phyloP scores from a whole-genome alignment of 176 grass and related monocot species.

The Oryza coarctata region DNA sequence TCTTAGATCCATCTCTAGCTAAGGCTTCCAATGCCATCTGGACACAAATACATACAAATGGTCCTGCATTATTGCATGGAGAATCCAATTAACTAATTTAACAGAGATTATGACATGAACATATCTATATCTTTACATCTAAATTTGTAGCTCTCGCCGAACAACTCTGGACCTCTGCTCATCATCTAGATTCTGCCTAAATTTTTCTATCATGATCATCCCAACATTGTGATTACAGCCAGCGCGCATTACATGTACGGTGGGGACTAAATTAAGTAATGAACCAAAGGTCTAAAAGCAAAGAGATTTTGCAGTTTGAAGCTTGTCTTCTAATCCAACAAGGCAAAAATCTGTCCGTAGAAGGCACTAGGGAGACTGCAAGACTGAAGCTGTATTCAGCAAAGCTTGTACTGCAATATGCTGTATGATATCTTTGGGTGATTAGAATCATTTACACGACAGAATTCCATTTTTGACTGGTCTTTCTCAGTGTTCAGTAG shows the following conservation, averaged over 20 bases:
- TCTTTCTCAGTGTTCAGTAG: not conserved
- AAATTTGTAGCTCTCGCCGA: slow-evolving; percentile 38
- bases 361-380: slow-evolving; percentile 3
- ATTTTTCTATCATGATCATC: slow-evolving; percentile 31
- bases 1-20: slow-evolving; percentile 36
- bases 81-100: slow-evolving; percentile 46
- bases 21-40: slow-evolving; percentile 42
- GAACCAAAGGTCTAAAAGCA: slow-evolving; percentile 8
- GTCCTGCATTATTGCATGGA: slow-evolving; percentile 27
- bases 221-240: slow-evolving; percentile 41
- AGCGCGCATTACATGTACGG: slow-evolving; percentile 36
- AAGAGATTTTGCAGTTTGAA: slow-evolving; percentile 16
- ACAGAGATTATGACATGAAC: slow-evolving; percentile 28
- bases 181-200: slow-evolving; percentile 58
- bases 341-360: slow-evolving; percentile 40
- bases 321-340: slow-evolving; percentile 14
- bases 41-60: slow-evolving; percentile 26
- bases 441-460: slow-evolving; percentile 25
- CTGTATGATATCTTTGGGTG: slow-evolving; percentile 4
- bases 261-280: slow-evolving; percentile 37
- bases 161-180: slow-evolving; percentile 38
- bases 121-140: slow-evolving; percentile 33
- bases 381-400: slow-evolving; percentile 18
- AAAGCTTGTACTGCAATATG: slow-evolving; percentile 7
- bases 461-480: slow-evolving; percentile 33